Conservation (phyloP, 2,329 filamentous ascomycete species). For the Aspergillus sp. region DNA sequence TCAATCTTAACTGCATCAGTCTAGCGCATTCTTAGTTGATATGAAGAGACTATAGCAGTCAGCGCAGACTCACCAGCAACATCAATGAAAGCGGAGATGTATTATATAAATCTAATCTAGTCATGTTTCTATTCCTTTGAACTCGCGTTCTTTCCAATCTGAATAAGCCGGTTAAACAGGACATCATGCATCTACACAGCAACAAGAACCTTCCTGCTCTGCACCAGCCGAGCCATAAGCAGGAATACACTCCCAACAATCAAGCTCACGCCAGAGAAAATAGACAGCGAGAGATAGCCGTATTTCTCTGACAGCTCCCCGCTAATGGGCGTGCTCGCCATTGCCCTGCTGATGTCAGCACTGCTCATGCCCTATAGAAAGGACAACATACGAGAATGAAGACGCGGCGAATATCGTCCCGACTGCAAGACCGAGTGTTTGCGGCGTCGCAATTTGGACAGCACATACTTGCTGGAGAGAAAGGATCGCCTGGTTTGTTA, state of each 20-base stretch:
- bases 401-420: slow-evolving; percentile 44
- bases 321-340: slow-evolving; percentile 45
- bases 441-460: slow-evolving; percentile 40
- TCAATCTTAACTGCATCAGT: too few species aligned
- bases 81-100: too few species aligned
- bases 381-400: slow-evolving; percentile 42
- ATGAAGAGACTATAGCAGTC: too few species aligned
- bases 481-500: slow-evolving; percentile 42
- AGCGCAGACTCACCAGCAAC: too few species aligned
- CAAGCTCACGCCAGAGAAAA: slow-evolving; percentile 37
- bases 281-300: slow-evolving; percentile 43
- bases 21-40: too few species aligned
- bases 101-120: too few species aligned
- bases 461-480: slow-evolving; percentile 50
- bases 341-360: slow-evolving; percentile 27
- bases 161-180: not conserved
- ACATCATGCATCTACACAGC: slow-evolving; percentile 4
- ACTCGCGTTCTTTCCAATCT: too few species aligned
- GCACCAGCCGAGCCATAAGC: slow-evolving; percentile 19
- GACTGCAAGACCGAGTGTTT: slow-evolving; percentile 44
- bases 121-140: too few species aligned
- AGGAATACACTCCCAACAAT: slow-evolving; percentile 31
- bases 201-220: slow-evolving; percentile 16
- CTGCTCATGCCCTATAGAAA: not conserved
- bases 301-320: slow-evolving; percentile 40